A percentile compares a stretch with the other conserved stretches of the same genome.
These are phyloP conservation scores for Spongispora temasekensis DNA, from an alignment of 1,284 basidiomycete genomes.

Conservation along the genomic window DNA sequence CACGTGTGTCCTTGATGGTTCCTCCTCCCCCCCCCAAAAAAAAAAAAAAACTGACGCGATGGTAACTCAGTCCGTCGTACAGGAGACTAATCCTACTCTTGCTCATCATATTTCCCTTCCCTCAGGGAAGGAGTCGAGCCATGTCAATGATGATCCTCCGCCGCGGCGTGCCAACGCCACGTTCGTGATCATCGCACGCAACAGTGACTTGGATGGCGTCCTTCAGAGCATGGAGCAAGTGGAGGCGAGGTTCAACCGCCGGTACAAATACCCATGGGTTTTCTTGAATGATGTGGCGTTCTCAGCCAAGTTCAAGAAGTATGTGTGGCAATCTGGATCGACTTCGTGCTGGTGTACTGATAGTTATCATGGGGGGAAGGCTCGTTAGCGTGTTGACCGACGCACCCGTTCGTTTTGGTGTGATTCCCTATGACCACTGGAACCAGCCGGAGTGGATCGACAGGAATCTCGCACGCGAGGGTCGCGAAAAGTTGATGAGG, in stretches of 20 bases:
- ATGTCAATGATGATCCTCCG: neutral
- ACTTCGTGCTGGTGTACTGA: constrained; percentile 13
- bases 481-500: constrained; percentile 59
- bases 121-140: neutral
- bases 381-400: constrained; percentile 58
- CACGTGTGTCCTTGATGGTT: too few species aligned
- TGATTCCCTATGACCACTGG: constrained; percentile 77
- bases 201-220: constrained; percentile 52
- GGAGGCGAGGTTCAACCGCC: constrained; percentile 64
- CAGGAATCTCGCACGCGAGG: constrained; percentile 63
- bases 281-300: constrained; percentile 74
- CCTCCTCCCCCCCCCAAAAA: too few species aligned
- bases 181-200: constrained; percentile 35
- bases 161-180: constrained; percentile 35
- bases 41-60: too few species aligned
- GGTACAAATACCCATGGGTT: constrained; percentile 70
- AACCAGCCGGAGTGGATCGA: constrained; percentile 82
- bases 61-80: too few species aligned
- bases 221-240: constrained; percentile 54
- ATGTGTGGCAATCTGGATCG: constrained; percentile 11
- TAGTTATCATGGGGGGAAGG: too few species aligned
- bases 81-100: constrained; percentile 3
- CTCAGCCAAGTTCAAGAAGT: constrained; percentile 68
- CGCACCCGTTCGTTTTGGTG: constrained; percentile 64
- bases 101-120: constrained; percentile 9